phyloP scores from a whole-genome alignment of 129 eudicot genomes.

The Helianthus tuberosus region DNA sequence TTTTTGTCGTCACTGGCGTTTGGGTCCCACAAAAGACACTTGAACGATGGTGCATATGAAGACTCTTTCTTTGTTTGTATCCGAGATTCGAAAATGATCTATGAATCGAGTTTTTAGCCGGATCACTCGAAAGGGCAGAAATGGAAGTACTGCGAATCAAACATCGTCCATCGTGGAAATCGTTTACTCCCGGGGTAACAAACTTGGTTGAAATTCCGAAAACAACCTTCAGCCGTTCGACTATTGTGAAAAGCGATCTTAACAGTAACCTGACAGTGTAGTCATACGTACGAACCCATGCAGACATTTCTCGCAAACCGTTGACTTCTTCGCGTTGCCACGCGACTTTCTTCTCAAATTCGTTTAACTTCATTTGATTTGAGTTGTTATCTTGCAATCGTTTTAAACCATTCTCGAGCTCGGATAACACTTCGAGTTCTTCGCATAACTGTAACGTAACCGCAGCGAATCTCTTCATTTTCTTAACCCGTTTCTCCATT shows the following conservation, averaged over 20 bases:
- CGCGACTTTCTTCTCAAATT: constrained; percentile 73
- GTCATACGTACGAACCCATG: constrained; percentile 74
- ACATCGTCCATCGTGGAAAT: constrained; percentile 19
- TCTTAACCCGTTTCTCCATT: constrained; percentile 82
- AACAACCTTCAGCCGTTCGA: constrained; percentile 59
- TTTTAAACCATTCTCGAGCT: constrained; percentile 74
- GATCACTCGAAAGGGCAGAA: constrained; percentile 48
- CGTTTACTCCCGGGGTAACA: constrained; percentile 19
- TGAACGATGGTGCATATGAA: constrained; percentile 35
- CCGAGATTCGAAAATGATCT: constrained; percentile 70
- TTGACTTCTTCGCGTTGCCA: constrained; percentile 93
- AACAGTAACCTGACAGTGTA: constrained; percentile 63
- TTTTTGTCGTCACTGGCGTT: constrained; percentile 38
- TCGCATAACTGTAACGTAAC: constrained; percentile 70
- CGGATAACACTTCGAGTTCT: constrained; percentile 80
- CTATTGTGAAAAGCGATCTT: constrained; percentile 70
- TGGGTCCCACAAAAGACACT: constrained; percentile 38
- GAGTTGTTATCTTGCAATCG: constrained; percentile 53
- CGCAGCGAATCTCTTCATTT: constrained; percentile 76
- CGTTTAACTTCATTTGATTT: constrained; percentile 57
- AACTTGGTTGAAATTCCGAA: constrained; percentile 15
- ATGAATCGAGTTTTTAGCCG: constrained; percentile 36
- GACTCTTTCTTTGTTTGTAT: constrained; percentile 33
- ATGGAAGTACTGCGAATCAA: constrained; percentile 62
- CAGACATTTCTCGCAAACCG: constrained; percentile 77